Evolutionary conservation across 179 eudicot genomes (phyloP).

Genomic region (Patellifolia procumbens): DNA sequence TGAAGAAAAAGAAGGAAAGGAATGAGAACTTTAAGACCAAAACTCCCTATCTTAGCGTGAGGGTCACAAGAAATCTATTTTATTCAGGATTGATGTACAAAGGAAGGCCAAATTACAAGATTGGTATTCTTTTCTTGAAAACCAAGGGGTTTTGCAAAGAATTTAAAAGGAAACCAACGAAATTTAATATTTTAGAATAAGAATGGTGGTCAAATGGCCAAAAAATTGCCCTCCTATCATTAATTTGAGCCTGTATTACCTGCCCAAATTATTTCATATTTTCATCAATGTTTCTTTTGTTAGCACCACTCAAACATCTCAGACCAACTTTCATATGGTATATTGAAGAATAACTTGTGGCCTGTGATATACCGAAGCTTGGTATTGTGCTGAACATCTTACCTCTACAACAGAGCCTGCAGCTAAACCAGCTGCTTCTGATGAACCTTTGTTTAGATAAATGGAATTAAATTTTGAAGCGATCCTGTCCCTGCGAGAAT

Average conservation of each 20-base stretch:
- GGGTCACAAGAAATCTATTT: not conserved
- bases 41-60: not conserved
- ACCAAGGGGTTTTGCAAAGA: not conserved
- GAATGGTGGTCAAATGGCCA: not conserved
- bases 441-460: slow-evolving; percentile 85
- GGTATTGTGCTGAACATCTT: slow-evolving; percentile 11
- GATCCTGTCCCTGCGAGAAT: slow-evolving; percentile 47
- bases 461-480: slow-evolving; percentile 74
- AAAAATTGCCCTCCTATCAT: not conserved
- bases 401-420: slow-evolving; percentile 96
- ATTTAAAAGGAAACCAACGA: not conserved
- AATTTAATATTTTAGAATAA: not conserved
- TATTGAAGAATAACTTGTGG: not conserved
- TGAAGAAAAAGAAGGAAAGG: too few species aligned
- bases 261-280: not conserved
- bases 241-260: not conserved
- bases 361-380: slow-evolving; percentile 7
- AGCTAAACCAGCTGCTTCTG: slow-evolving; percentile 92
- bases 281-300: not conserved
- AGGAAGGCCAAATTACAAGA: not conserved
- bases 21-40: too few species aligned
- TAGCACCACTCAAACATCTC: too few species aligned
- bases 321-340: too few species aligned
- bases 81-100: not conserved
- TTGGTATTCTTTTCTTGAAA: not conserved